Evolutionary conservation across 2,329 filamentous ascomycete species (phyloP), one percentile per base, ranked within the genome.

Genomic region (Teratosphaeria nubilosa): DNA sequence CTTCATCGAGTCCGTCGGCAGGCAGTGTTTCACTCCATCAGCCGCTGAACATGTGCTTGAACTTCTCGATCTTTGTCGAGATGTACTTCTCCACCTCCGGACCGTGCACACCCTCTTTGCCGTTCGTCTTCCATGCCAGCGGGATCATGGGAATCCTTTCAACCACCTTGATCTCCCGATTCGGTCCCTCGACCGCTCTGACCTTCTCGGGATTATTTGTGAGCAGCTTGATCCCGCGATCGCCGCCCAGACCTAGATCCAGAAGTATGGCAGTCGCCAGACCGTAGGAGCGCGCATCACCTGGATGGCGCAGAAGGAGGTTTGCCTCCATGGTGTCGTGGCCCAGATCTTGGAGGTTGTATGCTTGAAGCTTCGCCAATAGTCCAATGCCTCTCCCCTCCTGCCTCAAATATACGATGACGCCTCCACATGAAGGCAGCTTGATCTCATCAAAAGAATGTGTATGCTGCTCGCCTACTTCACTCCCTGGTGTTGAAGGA

Each of bases 171-270:
- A 99, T 81, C 75, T 99, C 92, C 11, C 91, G 79, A 64, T 89
- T 89, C 0, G 91, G 91, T 0, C 94, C 94, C 72, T 99, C 94
- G 0, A 99, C 88, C 0, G 94, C 94, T 16, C 90, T 80, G 50
- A 99, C 89, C 77, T 99, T 99, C 67, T 99, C 94, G 0, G 94
- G 94, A 68, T 99, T 99, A 72, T 99, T 99, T 10, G 94, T 99
- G 66, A 99, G 76, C 55, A 99, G 76, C 37, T 89, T 80, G 56
- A 97, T 86, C 30, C 91, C 88, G 13, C 76, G 73, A 65, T 95
- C 80, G 1, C 77, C 81, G 1, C 80, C 82, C 9, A 85, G 81
- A 0, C 90, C 91, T 31, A 99, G 76, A 75, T 99, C 94, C 60
- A 86, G 79, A 56, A 99, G 78, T 81, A 99, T 97, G 0, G 92